Evolutionary conservation across 305 asterid species (phyloP), one percentile per base, ranked within the genome.

Genomic region (Caryopteris hybrid): DNA sequence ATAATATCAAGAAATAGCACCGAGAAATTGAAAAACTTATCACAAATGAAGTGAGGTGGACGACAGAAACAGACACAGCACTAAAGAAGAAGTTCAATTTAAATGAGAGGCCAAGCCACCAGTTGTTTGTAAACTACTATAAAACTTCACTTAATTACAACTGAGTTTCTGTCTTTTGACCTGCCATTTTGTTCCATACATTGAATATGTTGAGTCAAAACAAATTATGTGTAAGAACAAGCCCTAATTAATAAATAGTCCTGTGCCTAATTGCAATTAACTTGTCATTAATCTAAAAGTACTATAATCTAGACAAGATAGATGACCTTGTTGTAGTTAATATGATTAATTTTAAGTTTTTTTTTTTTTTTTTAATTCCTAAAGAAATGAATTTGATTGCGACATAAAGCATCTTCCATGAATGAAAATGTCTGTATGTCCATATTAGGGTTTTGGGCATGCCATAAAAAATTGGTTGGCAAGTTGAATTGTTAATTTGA

Each of bases 11-110:
- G 67, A 70, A 48, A 70, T 69, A 67, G 81, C 81, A 77, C 85
- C 75, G 59, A 79, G 79, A 72, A 73, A 80, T 78, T 78, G 80
- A 78, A 80, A 74, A 78, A 39, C 64, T 83, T 79, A 72, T 74
- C 82, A 76, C 80, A 20, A 61, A 53, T 66, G 45, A 67, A 61
- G 70, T 51, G 71, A 68, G 80, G 85, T 78, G 82, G 85, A 78
- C 73, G 88, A 71, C 85, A 78, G 34, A 77, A 80, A 77, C 83
- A 57, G 50, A 68, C 78, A 51, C 64, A 74, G 66, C 59, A 82
- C 82, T 76, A 33, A 47, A 71, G 42, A 25, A 17, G 18, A 60
- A 50, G 16, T 57, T 53, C 22, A 8, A 36, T 36, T 9, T 38
- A 56, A 51, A 46, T 20, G 6, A 46, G 41, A 39, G 55, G 9